Evolutionary conservation across 108 stramenopile genomes (phyloP).

Genomic region (Cyclotella baltica): DNA sequence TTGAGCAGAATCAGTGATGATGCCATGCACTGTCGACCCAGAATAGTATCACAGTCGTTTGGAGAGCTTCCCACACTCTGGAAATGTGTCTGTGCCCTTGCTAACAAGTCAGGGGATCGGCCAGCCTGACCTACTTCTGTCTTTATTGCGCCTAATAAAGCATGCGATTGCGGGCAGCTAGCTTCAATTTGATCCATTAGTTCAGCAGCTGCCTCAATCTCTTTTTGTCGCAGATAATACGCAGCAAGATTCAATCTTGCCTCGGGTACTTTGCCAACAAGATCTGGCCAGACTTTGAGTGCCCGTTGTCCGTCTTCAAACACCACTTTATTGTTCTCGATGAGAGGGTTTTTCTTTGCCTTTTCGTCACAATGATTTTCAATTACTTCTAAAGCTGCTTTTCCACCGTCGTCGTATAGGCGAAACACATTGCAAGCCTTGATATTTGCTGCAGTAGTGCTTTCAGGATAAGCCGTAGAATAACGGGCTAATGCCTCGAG

Average conservation of each 20-base stretch:
- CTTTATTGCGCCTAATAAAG: constrained; percentile 81
- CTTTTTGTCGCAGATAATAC: constrained; percentile 55
- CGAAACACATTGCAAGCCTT: constrained; percentile 90
- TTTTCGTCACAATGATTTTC: constrained; percentile 63
- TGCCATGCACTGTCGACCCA: constrained; percentile 92
- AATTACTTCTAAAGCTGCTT: constrained; percentile 83
- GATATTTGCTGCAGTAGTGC: constrained; percentile 77
- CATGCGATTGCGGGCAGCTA: constrained; percentile 80
- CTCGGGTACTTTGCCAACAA: constrained; percentile 80
- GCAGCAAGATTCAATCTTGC: constrained; percentile 86
- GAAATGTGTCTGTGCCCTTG: constrained; percentile 76
- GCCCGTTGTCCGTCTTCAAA: constrained; percentile 77
- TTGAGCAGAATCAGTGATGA: constrained; percentile 79
- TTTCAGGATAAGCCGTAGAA: constrained; percentile 59
- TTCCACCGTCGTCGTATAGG: constrained; percentile 75
- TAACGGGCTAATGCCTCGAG: constrained; percentile 85
- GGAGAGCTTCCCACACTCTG: constrained; percentile 81
- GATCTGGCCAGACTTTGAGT: constrained; percentile 69
- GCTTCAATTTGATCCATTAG: constrained; percentile 82
- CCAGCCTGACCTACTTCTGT: constrained; percentile 67
- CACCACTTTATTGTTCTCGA: constrained; percentile 84
- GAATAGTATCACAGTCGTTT: constrained; percentile 88
- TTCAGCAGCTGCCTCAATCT: constrained; percentile 75
- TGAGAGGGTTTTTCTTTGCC: constrained; percentile 61
- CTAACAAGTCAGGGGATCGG: constrained; percentile 54